Evolutionary conservation across 176 grass and related monocot species (phyloP), one percentile per base, ranked within the genome.

Genomic region (Oryza rufipogon): DNA sequence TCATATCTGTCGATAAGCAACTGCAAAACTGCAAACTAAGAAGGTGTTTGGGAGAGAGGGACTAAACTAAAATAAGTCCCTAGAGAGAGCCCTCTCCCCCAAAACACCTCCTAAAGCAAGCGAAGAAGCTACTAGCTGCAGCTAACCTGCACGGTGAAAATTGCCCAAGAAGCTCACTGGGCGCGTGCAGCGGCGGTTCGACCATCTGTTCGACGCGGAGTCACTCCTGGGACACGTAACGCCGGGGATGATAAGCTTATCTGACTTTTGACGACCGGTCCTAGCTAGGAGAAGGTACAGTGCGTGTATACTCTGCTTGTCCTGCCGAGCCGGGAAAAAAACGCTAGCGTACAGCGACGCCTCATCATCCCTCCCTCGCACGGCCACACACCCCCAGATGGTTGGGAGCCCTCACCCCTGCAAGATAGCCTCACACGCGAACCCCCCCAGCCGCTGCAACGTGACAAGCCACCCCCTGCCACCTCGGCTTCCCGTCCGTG

Each of bases 201-300:
- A 19, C 42, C 71, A 76, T 61, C 39, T 76, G 71, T 76, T 11
- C 38, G 65, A 49, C 51, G 73, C 51, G 66, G 73, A 64, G 72
- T 26, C 23, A 36, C 2, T 41, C 13, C 3, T 11, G 51, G 79
- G 86, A 82, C 86, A 82, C 79, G 86, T 87, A 77, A 6, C 36
- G 64, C 34, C 23, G 65, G 41, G n/a, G 58, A 16, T 30, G 81
- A 83, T 83, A 83, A 88, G 86, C 66, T 83, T 42, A 26, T 41
- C 14, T 77, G 73, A 49, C 66, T 87, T 87, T 87, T 63, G 34
- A 33, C 67, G 13, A 5, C 45, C 64, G 23, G 7, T 47, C 22
- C 42, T 11, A 44, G 42, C 42, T 11, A 44, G 42, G 42, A 44
- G 42, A 44, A 44, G 42, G 42, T 44, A 44, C 42, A 44, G 7